phyloP scores from a whole-genome alignment of 1,284 basidiomycete species.

The Cutaneotrichosporon curvatum region DNA sequence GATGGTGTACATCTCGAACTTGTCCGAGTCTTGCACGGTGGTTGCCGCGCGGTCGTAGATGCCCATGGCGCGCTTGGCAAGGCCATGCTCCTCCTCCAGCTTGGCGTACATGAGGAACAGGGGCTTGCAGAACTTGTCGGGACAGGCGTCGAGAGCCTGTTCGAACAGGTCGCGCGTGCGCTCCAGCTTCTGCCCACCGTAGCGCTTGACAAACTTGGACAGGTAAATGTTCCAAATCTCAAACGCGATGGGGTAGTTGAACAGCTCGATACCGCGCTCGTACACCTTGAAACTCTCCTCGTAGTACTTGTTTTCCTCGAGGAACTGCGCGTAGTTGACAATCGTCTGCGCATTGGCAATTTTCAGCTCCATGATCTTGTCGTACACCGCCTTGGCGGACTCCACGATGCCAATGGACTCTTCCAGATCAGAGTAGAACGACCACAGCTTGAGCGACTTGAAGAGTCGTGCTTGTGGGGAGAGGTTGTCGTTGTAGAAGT shows the following conservation, averaged over 20 bases:
- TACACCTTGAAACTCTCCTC: constrained; percentile 99
- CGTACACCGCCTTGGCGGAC: constrained; percentile 85
- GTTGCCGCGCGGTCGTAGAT: constrained; percentile 90
- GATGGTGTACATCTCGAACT: constrained; percentile 95
- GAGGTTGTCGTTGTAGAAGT: constrained; percentile 87
- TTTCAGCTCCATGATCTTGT: constrained; percentile 92
- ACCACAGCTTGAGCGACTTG: constrained; percentile 98
- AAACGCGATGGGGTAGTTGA: constrained; percentile 96
- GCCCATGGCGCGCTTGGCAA: constrained; percentile 92
- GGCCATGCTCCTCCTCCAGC: constrained; percentile 88
- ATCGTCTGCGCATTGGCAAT: constrained; percentile 99
- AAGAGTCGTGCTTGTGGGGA: constrained; percentile 84
- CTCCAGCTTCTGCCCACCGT: constrained; percentile 89
- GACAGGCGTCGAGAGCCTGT: constrained; percentile 94
- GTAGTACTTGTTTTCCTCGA: constrained; percentile 96
- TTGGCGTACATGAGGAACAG: constrained; percentile 92
- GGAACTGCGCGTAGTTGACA: constrained; percentile 92
- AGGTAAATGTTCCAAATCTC: constrained; percentile 99
- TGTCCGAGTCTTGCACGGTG: constrained; percentile 79
- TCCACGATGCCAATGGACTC: constrained; percentile 94
- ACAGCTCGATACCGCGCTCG: constrained; percentile 92
- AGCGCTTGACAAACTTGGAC: constrained; percentile 93
- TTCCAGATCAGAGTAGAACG: constrained; percentile 94
- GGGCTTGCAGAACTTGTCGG: constrained; percentile 87
- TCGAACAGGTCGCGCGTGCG: constrained; percentile 94